A percentile compares a stretch with the other conserved stretches of the same genome.
Evolutionary conservation across 805 yeast genomes (phyloP).

Genomic region (Lipomyces anomalus): DNA sequence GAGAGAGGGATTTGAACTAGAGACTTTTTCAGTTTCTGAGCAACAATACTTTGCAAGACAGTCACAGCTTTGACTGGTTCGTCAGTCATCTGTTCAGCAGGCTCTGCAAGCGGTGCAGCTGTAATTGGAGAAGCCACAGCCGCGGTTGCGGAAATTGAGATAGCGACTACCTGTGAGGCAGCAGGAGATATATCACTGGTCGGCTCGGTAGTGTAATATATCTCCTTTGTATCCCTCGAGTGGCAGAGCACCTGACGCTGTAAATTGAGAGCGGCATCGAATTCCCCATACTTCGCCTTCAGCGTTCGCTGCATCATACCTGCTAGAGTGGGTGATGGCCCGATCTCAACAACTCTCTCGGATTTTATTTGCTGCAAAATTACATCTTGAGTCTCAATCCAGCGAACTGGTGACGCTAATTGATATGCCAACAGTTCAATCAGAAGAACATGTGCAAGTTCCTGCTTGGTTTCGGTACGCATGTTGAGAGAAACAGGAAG

Average conservation of each 20-base stretch:
- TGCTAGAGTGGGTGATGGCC: conserved; percentile 96
- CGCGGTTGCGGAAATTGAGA: conserved; percentile 52
- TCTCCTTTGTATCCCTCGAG: conserved; percentile 90
- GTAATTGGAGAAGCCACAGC: conserved; percentile 54
- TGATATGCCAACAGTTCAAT: conserved; percentile 97
- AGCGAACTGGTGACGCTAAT: conserved; percentile 98
- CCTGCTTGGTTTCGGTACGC: conserved; percentile 97
- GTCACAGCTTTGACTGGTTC: conserved; percentile 80
- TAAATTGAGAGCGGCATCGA: conserved; percentile 89
- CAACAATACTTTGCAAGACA: conserved; percentile 79
- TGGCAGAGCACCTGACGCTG: conserved; percentile 91
- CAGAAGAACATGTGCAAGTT: conserved; percentile 86
- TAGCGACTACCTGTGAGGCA: conserved; percentile 44
- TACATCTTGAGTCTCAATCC: conserved; percentile 99
- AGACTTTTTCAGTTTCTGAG: conserved; percentile 89
- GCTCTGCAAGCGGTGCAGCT: conserved; percentile 71
- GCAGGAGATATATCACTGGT: conserved; percentile 42
- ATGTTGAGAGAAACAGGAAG: conserved; percentile 33
- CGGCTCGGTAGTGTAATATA: conserved; percentile 65
- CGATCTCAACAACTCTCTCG: conserved; percentile 94
- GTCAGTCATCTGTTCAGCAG: conserved; percentile 72
- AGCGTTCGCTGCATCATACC: conserved; percentile 98
- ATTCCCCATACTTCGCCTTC: conserved; percentile 88
- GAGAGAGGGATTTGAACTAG: conserved; percentile 76
- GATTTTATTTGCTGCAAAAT: conserved; percentile 86